These are phyloP conservation scores for Mikania micrantha DNA, from an alignment of 129 eudicot genomes.

Conservation along the genomic window DNA sequence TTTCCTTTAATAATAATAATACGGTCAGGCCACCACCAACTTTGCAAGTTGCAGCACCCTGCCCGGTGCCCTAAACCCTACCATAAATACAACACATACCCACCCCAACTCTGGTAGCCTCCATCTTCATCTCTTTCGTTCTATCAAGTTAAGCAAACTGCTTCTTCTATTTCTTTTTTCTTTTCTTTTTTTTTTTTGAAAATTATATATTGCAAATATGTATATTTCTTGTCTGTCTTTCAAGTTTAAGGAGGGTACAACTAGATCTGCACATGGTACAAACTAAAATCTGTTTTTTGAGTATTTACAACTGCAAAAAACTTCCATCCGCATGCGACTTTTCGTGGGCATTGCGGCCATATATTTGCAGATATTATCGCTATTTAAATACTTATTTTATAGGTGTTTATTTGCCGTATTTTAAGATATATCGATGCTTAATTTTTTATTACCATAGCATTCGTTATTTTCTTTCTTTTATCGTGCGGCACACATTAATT, in stretches of 20 bases:
- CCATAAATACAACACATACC: slow-evolving; percentile 25
- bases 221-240: background rate
- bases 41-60: slow-evolving; percentile 23
- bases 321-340: slow-evolving; percentile 54
- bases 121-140: slow-evolving; percentile 4
- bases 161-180: background rate
- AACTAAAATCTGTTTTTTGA: background rate
- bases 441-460: background rate
- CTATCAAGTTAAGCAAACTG: background rate
- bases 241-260: slow-evolving; percentile 8
- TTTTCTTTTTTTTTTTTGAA: background rate
- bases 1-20: background rate
- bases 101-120: slow-evolving; percentile 17
- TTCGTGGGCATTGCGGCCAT: slow-evolving; percentile 50
- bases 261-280: slow-evolving; percentile 14
- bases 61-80: slow-evolving; percentile 33
- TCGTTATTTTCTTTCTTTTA: slow-evolving; percentile 6
- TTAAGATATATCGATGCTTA: slow-evolving; percentile 1
- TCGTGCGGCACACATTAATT: slow-evolving; percentile 18
- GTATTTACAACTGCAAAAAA: slow-evolving; percentile 24
- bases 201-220: too few relatives aligned
- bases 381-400: background rate
- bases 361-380: slow-evolving; percentile 30
- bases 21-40: slow-evolving; percentile 14
- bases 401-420: slow-evolving; percentile 14